Base-by-base conservation (phyloP, 2,329 filamentous ascomycete species). In the Pseudogymnoascus sp. region DNA sequence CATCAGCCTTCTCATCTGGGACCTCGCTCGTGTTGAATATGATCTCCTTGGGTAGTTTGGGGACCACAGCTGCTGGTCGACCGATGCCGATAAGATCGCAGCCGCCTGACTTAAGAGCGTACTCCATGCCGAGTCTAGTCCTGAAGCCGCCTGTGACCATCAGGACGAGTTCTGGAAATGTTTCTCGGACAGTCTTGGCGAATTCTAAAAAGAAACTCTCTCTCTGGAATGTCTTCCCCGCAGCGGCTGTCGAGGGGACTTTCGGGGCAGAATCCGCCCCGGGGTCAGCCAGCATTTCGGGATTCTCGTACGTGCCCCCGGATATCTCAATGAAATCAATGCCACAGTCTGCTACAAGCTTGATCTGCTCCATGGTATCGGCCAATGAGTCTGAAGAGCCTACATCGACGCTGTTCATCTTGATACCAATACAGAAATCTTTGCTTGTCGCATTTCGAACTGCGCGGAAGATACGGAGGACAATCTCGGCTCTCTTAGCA, bases 131-230 rank as follows among this genome's bases (percentile, higher is more conserved):
- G 0, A 70, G 68, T 2, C 79, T 72, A 0, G 77, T 80, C 1
- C 83, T 78, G 70, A 89, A 86, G 0, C 85, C 86, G 3, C 86
- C 85, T 0, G 83, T 87, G 3, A 88, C 77, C 75, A 84, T 80
- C 33, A 84, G 70, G 0, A 78, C 72, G 0, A 80, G 70, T 3
- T 72, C 64, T 0, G 77, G 76, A 60, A 80, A 76, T 22, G 73
- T 71, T 4, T 69, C 67, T 28, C 82, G 77, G 35, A 82, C 77
- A 7, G 75, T 73, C n/a, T 75, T 72, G 0, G 83, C 82, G 64
- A 88, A 89, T 50, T 87, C 81, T 1, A 88, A 74, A 73, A 90
- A 89, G 75, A 86, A 89, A 0, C 85, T 83, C 66, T 89, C 86
- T 6, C 86, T 78, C 0, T 78, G 77, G 11, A 74, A 72, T 1